Base-by-base conservation (phyloP, 495 filamentous ascomycete genomes). In the Chaetomium tenue region DNA sequence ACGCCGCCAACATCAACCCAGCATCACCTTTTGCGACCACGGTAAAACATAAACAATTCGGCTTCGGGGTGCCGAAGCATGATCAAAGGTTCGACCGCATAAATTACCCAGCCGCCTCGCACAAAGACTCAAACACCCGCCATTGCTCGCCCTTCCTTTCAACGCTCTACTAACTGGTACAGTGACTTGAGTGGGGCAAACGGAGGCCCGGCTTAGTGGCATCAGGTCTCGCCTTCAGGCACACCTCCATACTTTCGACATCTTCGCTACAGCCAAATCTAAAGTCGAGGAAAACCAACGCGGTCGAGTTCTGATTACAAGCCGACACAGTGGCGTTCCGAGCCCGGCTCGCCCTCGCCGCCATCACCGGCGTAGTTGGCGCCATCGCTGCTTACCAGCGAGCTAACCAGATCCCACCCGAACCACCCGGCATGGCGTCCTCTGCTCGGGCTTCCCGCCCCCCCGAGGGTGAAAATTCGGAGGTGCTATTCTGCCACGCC, bases 401-500 rank as follows among this genome's bases (percentile, higher is more conserved):
- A 18, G 1, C 1, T n/a, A 9, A 28, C 16, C 46, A 39, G 28
- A 42, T n/a, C 18, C 64, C 57, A 58, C 69, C 63, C 71, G 68
- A 70, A 66, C 67, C 70, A 73, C 72, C 67, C 73, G 74, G 64
- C 60, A 79, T 81, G 79, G 72, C 73, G 25, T 74, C 71, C 20
- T 63, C 44, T 16, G 62, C 48, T 53, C 28, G 28, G 28, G 28
- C 28, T 30, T 30, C 28, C 28, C 28, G 28, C 28, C 28, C 28
- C 28, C 6, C 28, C 6, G 28, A 30, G 6, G 28, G 28, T 6
- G 28, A 30, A 3, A 30, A 30, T 30, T 6, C 2, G 3, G 28
- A 95, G 73, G 79, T 91, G 23, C 86, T 97, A 53, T 90, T 82
- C 70, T 98, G 94, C 74, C 91, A 97, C 74, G 68, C 76, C 40